Evolutionary conservation across 768 basidiomycete genomes (phyloP).

Genomic region (Phaffia australis): DNA sequence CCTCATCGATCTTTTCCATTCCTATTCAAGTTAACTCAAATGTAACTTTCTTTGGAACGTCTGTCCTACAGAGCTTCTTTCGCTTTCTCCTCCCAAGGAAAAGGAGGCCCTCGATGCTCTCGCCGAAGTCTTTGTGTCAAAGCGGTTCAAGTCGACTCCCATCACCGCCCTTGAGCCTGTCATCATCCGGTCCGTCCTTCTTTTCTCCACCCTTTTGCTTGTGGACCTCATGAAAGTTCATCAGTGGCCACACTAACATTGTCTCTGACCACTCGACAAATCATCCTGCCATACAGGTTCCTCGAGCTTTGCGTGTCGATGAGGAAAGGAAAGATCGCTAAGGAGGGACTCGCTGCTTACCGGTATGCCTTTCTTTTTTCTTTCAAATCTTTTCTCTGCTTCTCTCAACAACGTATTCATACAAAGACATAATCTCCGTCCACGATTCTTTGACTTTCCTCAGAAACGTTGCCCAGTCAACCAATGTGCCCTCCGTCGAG

Average conservation of each 20-base stretch:
- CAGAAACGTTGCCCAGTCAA: slow-evolving; percentile 95
- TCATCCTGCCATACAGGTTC: slow-evolving; percentile 7
- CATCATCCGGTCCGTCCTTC: slow-evolving; percentile 61
- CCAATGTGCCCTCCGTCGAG: slow-evolving; percentile 82
- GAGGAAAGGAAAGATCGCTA: slow-evolving; percentile 83
- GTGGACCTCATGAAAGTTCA: background rate
- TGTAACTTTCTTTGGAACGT: background rate
- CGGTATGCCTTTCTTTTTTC: slow-evolving; percentile 3
- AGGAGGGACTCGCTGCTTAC: slow-evolving; percentile 62
- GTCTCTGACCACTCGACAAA: background rate
- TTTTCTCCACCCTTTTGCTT: background rate
- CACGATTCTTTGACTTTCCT: slow-evolving; percentile 52
- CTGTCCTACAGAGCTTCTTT: slow-evolving; percentile 84
- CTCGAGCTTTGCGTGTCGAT: slow-evolving; percentile 92
- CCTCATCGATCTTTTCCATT: slow-evolving; percentile 4
- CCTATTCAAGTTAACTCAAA: background rate
- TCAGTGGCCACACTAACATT: too few species aligned
- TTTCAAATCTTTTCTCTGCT: background rate
- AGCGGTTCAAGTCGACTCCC: slow-evolving; percentile 86
- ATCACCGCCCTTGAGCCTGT: slow-evolving; percentile 84
- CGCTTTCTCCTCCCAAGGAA: slow-evolving; percentile 79
- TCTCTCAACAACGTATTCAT: background rate
- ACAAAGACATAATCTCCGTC: background rate
- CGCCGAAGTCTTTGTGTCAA: slow-evolving; percentile 83
- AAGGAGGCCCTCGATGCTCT: slow-evolving; percentile 82